Conservation (phyloP, 1,139 yeast species). For the Saccharomyces hybrid region DNA sequence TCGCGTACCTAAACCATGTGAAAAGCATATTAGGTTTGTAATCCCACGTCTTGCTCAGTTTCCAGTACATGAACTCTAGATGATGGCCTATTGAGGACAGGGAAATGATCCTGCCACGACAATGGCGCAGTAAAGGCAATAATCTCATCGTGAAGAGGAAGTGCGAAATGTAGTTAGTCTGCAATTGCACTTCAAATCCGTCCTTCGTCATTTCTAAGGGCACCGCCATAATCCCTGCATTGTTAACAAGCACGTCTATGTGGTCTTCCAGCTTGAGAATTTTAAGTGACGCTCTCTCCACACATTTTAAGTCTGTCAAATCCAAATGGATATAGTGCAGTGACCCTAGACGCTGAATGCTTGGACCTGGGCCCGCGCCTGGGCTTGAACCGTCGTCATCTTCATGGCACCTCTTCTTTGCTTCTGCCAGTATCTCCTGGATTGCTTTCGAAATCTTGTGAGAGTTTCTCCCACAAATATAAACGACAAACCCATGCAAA, state of each 20-base stretch:
- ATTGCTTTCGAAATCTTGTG: constrained; percentile 52
- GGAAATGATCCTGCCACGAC: constrained; percentile 49
- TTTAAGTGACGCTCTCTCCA: constrained; percentile 46
- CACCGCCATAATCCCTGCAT: constrained; percentile 78
- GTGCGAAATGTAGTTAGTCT: constrained; percentile 73
- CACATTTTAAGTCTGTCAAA: constrained; percentile 50
- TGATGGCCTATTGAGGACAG: constrained; percentile 67
- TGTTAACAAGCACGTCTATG: constrained; percentile 60
- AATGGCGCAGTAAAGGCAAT: constrained; percentile 45
- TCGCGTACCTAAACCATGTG: constrained; percentile 73
- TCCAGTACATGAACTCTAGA: constrained; percentile 45
- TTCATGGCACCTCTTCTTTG: constrained; percentile 30
- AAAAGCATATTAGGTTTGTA: constrained; percentile 57
- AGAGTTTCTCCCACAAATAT: constrained; percentile 62
- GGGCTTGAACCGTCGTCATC: constrained; percentile 6
- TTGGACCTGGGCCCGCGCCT: not conserved
- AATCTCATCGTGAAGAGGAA: constrained; percentile 60
- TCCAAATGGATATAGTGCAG: constrained; percentile 56
- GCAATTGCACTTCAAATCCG: constrained; percentile 72
- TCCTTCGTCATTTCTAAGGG: constrained; percentile 61
- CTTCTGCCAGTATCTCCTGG: constrained; percentile 47
- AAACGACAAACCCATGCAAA: constrained; percentile 69
- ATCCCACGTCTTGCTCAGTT: constrained; percentile 47
- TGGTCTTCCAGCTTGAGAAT: constrained; percentile 44
- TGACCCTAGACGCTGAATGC: constrained; percentile 43